Percentiles rank a stretch among this genome's conserved stretches.
phyloP scores from a whole-genome alignment of 371 early-diverging fungal species.

The Batkoa obscura region DNA sequence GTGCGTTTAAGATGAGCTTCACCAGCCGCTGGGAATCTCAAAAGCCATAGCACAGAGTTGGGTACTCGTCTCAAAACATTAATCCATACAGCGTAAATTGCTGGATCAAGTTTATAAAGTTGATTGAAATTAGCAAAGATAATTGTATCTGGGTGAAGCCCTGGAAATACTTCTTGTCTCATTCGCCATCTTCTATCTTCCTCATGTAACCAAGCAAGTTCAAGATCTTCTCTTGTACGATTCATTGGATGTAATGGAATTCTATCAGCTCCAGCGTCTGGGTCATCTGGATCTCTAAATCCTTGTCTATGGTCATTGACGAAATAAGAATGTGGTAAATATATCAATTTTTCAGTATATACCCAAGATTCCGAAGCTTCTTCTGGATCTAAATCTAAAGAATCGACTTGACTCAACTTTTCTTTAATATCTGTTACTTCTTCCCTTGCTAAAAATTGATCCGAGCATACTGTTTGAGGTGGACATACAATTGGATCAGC shows the following conservation, averaged over 20 bases:
- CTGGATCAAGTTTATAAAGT: conserved; percentile 75
- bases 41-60: conserved; percentile 68
- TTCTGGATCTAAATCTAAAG: conserved; percentile 58
- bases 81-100: conserved; percentile 66
- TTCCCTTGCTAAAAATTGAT: conserved; percentile 20
- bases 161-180: conserved; percentile 73
- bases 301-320: conserved; percentile 87
- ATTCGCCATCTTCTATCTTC: conserved; percentile 65
- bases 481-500: conserved; percentile 78
- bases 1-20: conserved; percentile 48
- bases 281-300: conserved; percentile 60
- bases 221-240: conserved; percentile 13
- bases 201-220: conserved; percentile 49
- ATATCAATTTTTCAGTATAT: conserved; percentile 77
- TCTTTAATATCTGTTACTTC: neutral
- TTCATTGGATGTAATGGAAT: conserved; percentile 12
- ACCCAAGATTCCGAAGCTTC: conserved; percentile 35
- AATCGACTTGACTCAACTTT: conserved; percentile 5
- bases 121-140: conserved; percentile 92
- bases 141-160: conserved; percentile 53
- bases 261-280: conserved; percentile 15
- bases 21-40: conserved; percentile 79
- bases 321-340: conserved; percentile 82
- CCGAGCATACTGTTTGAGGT: conserved; percentile 55
- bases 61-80: conserved; percentile 62